Evolutionary conservation across 768 basidiomycete species (phyloP), one percentile per base, ranked within the genome.

Genomic region (Mycena haematopus): DNA sequence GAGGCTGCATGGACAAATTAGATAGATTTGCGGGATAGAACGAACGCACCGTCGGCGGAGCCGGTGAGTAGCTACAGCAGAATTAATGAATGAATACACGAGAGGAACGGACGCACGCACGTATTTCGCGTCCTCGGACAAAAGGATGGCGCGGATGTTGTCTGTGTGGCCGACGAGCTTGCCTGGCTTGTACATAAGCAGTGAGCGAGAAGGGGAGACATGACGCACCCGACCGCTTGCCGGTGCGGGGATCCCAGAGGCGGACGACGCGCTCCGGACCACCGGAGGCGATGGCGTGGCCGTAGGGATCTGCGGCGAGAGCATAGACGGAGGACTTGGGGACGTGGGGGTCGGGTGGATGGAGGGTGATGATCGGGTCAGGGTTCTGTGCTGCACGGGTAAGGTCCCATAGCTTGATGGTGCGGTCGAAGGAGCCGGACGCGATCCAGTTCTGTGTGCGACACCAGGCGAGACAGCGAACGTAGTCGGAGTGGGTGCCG

Each of bases 131-230:
- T 98, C 96, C 29, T 95, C 94, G 6, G 92, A 93, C 1, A 99
- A 82, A 22, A 96, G 75, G 46, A 98, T 90, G 5, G 93, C 87
- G 10, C 96, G 84, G 62, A 99, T 95, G 69, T 98, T 99, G 75
- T 99, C 97, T 0, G 96, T 96, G 73, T 99, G 96, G 0, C 96
- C 96, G 8, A 98, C 93, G 0, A 99, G 83, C 71, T 97, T 94
- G 13, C 89, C 87, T 72, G 77, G 15, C 54, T 3, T 40, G 65
- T 19, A 67, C 35, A 33, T 35, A 38, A 47, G 24, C 9, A 24
- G 5, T 24, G 11, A n/a, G n/a, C 50, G 27, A 31, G 5, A 36
- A 31, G 27, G 45, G 14, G 40, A 31, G 29, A 9, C 29, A 31
- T 9, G 9, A 25, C 46, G 50, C 65, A 74, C 80, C 85, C 2